Base-by-base conservation (phyloP, 2,329 filamentous ascomycete species). In the Fusarium scirpi region DNA sequence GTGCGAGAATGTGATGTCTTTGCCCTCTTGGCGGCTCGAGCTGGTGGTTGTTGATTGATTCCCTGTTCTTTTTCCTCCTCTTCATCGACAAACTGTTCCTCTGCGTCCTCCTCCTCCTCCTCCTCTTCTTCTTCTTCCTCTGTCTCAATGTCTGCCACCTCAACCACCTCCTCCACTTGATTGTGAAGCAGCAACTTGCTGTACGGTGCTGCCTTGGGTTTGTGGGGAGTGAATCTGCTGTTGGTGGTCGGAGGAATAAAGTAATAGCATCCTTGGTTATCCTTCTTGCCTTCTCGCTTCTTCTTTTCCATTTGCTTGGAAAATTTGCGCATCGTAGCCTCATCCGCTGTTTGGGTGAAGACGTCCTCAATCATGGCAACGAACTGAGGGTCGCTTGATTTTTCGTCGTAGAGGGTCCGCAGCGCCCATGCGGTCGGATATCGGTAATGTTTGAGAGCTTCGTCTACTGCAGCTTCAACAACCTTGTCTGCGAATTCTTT, bases 381-480 rank as follows among this genome's bases (percentile, higher is more conserved):
- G 72, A 90, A 88, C 38, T 80, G 79, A 18, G 82, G 78, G 69
- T 89, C 83, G 41, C 80, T 77, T 46, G 82, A 82, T 64, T 85
- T 84, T 74, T 90, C 87, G 69, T 90, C 87, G 77, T 89, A 90
- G 64, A 90, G 81, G 16, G 83, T 85, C 56, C 87, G 83, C 63
- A 91, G 81, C 44, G 89, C 88, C 81, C 85, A 90, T 4, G 89
- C 89, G 11, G 88, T 90, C 57, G 87, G 86, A 76, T 88, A 90
- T 62, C 87, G 86, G 66, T 83, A 82, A 74, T 86, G 83, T 63
- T 82, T 80, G 51, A 91, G 77, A 8, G 88, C 88, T 73, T 89
- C 84, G 12, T 88, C 84, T 30, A 90, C 86, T n/a, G 87, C 87
- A 32, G 79, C 74, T 76, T 89, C 85, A 41, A 91, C 82, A 29